phyloP scores from a whole-genome alignment of 192 early-diverging fungal species.

The Backusella tuberculispora region DNA sequence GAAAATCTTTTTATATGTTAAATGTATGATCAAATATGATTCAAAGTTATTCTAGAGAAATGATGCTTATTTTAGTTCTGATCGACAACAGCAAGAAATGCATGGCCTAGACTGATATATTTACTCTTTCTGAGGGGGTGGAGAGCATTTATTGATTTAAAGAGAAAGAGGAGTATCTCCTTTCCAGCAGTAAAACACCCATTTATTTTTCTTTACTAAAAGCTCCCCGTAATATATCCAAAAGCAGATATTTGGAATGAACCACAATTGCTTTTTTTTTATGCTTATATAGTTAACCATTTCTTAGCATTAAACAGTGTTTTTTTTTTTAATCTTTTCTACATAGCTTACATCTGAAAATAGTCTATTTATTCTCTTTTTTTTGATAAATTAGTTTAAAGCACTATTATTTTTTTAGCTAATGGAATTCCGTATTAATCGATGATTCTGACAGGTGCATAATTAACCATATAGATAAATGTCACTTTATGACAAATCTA shows the following conservation, averaged over 20 bases:
- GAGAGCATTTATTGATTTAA: not conserved
- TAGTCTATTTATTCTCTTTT: conserved; percentile 1
- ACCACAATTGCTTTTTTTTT: conserved; percentile 8
- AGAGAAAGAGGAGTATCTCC: conserved; percentile 10
- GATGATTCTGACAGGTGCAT: conserved; percentile 5
- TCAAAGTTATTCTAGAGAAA: conserved; percentile 15
- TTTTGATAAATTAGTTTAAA: conserved; percentile 12
- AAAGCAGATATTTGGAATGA: conserved; percentile 11
- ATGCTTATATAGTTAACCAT: conserved; percentile 9
- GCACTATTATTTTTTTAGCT: too few species aligned
- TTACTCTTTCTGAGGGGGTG: not conserved
- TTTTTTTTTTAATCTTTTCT: not conserved
- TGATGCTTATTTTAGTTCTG: conserved; percentile 11
- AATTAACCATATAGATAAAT: not conserved
- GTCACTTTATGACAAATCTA: conserved; percentile 4
- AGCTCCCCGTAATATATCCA: conserved; percentile 6
- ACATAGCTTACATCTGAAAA: not conserved
- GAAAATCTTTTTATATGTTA: conserved; percentile 8
- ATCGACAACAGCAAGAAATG: conserved; percentile 16
- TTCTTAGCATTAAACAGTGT: conserved; percentile 2
- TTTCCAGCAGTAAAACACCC: conserved; percentile 2
- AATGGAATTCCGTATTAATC: too few species aligned
- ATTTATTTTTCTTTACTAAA: conserved; percentile 1
- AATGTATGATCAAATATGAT: conserved; percentile 11
- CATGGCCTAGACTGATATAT: conserved; percentile 13